Evolutionary conservation across 176 grass and related monocot species (phyloP).

Genomic region (Oryza brachyantha): DNA sequence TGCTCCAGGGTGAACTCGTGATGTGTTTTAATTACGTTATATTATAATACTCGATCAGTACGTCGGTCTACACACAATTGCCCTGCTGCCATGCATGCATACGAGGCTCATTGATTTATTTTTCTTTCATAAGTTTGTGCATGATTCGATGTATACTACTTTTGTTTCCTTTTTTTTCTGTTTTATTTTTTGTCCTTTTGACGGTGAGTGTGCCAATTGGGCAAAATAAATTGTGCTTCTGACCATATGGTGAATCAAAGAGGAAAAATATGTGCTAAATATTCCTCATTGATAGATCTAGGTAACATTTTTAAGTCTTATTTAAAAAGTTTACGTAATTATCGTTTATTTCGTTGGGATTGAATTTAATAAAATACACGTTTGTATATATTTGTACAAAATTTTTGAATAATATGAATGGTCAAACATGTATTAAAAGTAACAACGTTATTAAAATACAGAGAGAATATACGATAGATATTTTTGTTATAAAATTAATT

Average conservation of each 20-base stretch:
- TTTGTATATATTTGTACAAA: too few relatives aligned
- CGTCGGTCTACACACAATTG: neutral
- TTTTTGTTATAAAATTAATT: too few relatives aligned
- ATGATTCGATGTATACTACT: neutral
- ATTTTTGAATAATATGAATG: too few relatives aligned
- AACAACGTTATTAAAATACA: too few relatives aligned
- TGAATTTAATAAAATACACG: too few relatives aligned
- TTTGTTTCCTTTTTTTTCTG: neutral
- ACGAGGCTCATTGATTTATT: neutral
- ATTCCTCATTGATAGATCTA: too few relatives aligned
- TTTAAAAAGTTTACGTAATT: too few relatives aligned
- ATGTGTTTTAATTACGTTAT: neutral
- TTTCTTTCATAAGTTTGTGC: neutral
- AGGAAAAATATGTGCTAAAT: neutral
- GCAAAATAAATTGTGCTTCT: neutral
- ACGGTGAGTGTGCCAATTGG: neutral
- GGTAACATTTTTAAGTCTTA: too few relatives aligned
- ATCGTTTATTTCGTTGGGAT: too few relatives aligned
- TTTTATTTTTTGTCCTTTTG: neutral
- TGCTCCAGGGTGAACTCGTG: constrained; percentile 34
- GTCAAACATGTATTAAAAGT: too few relatives aligned
- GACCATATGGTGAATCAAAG: neutral
- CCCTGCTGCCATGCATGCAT: neutral
- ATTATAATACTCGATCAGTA: too few relatives aligned
- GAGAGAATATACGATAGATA: too few relatives aligned